Base-by-base conservation (phyloP, 805 yeast species). In the Yueomyces sp. region DNA sequence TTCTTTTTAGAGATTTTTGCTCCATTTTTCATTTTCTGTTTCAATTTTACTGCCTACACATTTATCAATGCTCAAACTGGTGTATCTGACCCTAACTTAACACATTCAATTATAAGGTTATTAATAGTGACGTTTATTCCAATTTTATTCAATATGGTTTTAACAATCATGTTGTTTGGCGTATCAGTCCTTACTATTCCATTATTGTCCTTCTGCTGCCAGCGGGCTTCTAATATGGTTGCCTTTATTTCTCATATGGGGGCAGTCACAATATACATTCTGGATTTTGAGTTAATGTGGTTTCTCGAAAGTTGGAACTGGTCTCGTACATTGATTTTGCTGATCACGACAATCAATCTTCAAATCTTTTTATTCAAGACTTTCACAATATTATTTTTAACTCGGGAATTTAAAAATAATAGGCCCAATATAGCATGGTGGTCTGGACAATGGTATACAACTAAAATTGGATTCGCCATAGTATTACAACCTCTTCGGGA, bases 31-130 rank as follows among this genome's bases (percentile, higher is more conserved):
- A 78, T 79, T 53, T 77, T 92, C 19, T 74, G 78, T 29, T 77
- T 79, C 51, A 73, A 82, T 41, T 73, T 81, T 45, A 64, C 79
- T 43, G 88, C 95, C 0, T 90, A 77, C 61, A 68, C 79, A 42
- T 90, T 83, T 55, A 80, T 84, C 54, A 88, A 87, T 62, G 71
- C 95, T 1, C 96, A 86, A 65, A 85, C 80, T 33, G 96, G 96
- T 31, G 95, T 86, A 1, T 48, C 52, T 40, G 52, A 62, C 42
- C 64, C 73, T n/a, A 49, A 62, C 45, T 67, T 72, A 2, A 71
- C 76, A 5, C 76, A 79, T 57, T 74, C 90, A 0, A 55, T 83
- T 0, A 49, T 81, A 9, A 69, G 96, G 45, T 60, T 90, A 31
- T 55, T 72, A 2, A 62, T 86, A 12, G 60, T 79, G 3, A 64